Base-by-base conservation (phyloP, 2,329 filamentous ascomycete species). In the Phaeosphaeria sp. region DNA sequence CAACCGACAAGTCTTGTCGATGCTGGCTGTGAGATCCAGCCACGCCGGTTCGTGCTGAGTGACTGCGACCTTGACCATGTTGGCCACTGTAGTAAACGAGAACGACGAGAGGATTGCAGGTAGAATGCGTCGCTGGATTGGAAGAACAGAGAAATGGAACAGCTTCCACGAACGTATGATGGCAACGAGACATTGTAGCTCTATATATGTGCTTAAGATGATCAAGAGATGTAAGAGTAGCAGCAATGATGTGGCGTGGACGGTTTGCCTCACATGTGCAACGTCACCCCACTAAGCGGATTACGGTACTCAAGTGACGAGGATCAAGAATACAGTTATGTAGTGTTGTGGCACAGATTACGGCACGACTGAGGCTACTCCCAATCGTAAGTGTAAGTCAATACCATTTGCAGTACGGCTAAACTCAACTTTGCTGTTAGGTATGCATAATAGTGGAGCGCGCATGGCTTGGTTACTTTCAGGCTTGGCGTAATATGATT, bases 41-140 rank as follows among this genome's bases (percentile, higher is more conserved):
- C 86, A 89, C 1, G 78, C 80, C 0, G 86, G 85, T 70, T 89
- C 87, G 6, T 83, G 81, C 66, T 89, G 86, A 0, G 84, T 81
- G 13, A 83, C 83, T 25, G 81, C 83, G 5, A 85, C 80, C 21
- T 36, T 36, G 30, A 36, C 11, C 30, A 36, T 36, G 30, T 36
- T 36, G 7, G 30, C 11, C 13, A 36, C 11, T 36, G 13, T 36
- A 13, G 30, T 13, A 11, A 7, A 7, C 3, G 13, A 36, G 7
- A 11, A 11, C 3, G 13, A 36, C 6, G 30, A 6, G 13, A 36
- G 3, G 13, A 11, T 3, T 36, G 30, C 11, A 36, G 11, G 30
- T 11, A 36, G 30, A 13, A 15, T 36, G 30, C 13, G 30, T 13
- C 30, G n/a, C n/a, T 36, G 13, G 30, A 11, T 27, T 27, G 30